Conservation (phyloP, 1,139 yeast genomes). For the Candida labiduridarum region DNA sequence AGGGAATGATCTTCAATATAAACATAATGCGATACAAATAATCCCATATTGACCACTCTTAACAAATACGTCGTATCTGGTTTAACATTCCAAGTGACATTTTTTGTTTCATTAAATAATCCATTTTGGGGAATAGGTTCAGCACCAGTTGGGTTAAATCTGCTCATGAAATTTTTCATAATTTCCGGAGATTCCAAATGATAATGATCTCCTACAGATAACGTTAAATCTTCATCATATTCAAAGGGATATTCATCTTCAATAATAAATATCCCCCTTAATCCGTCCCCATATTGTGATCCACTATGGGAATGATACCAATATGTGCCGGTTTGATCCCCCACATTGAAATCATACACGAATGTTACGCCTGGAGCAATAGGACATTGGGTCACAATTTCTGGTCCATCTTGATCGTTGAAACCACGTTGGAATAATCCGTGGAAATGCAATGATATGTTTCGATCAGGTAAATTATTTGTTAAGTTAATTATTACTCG, state of each 20-base stretch:
- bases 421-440: constrained; percentile 83
- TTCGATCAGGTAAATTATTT: constrained; percentile 66
- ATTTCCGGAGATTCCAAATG: constrained; percentile 61
- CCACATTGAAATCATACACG: constrained; percentile 78
- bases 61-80: constrained; percentile 81
- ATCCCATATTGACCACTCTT: constrained; percentile 80
- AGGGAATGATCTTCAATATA: constrained; percentile 84
- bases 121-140: constrained; percentile 89
- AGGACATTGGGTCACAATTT: constrained; percentile 85
- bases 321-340: constrained; percentile 80
- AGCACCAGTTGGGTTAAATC: constrained; percentile 93
- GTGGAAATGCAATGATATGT: constrained; percentile 87
- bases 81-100: constrained; percentile 67
- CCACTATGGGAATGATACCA: constrained; percentile 95
- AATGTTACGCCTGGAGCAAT: constrained; percentile 72
- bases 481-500: constrained; percentile 66
- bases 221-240: constrained; percentile 74
- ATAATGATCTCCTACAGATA: constrained; percentile 83
- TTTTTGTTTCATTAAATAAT: constrained; percentile 76
- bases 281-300: constrained; percentile 90
- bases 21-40: constrained; percentile 83
- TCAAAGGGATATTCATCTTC: constrained; percentile 54
- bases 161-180: constrained; percentile 56
- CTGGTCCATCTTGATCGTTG: constrained; percentile 85
- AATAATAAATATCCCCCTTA: constrained; percentile 79